Evolutionary conservation across 805 yeast genomes (phyloP).

Genomic region (Candida tammaniensis): DNA sequence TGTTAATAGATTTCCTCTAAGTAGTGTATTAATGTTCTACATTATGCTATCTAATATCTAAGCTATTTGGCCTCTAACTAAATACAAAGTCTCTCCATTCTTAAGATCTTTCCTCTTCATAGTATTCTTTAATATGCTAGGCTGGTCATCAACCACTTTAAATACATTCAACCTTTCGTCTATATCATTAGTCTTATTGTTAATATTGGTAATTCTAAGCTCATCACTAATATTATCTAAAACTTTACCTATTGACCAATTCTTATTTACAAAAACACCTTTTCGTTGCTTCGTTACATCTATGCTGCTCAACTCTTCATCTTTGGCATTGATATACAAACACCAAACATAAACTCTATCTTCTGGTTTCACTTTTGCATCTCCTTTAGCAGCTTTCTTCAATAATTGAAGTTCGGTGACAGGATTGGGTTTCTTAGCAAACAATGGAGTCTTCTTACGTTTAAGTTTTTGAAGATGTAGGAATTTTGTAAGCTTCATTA

Average conservation of each 20-base stretch:
- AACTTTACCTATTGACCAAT: constrained; percentile 61
- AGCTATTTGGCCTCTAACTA: constrained; percentile 48
- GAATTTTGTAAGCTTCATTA: constrained; percentile 26
- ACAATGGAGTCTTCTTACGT: constrained; percentile 1
- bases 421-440: constrained; percentile 7
- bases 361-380: constrained; percentile 34
- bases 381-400: constrained; percentile 49
- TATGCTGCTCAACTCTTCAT: constrained; percentile 25
- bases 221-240: constrained; percentile 51
- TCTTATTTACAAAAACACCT: constrained; percentile 47
- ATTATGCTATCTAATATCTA: too few relatives aligned
- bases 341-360: constrained; percentile 54
- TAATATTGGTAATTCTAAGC: constrained; percentile 46
- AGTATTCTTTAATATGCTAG: constrained; percentile 26
- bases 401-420: constrained; percentile 33
- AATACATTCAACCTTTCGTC: constrained; percentile 49
- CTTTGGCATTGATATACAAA: constrained; percentile 28
- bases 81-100: constrained; percentile 50
- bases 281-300: constrained; percentile 25
- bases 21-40: too few relatives aligned
- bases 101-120: constrained; percentile 37
- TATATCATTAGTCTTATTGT: constrained; percentile 43
- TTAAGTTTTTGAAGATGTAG: constrained; percentile 22
- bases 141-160: constrained; percentile 27
- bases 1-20: too few relatives aligned